Conservation (phyloP, 1,284 basidiomycete species). For the Sutorius eximius region DNA sequence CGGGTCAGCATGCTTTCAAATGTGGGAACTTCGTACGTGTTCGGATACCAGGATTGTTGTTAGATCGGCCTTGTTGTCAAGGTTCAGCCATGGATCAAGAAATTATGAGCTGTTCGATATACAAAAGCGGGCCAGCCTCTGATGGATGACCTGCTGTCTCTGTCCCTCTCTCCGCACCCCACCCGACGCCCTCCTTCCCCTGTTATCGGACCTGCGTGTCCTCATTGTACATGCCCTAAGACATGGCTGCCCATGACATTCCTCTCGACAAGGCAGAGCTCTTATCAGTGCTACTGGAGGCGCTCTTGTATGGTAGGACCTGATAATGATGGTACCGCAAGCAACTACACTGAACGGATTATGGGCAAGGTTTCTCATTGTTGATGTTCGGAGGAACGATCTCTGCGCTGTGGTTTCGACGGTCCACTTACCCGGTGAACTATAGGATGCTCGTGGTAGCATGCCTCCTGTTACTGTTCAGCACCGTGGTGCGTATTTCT, state of each 20-base stretch:
- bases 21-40: background rate
- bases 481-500: conserved; percentile 6
- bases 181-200: background rate
- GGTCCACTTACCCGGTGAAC: background rate
- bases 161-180: background rate
- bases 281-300: background rate
- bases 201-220: background rate
- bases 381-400: background rate
- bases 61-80: background rate
- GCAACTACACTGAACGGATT: background rate
- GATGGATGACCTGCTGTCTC: background rate
- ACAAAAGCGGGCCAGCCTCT: background rate
- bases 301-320: background rate
- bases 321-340: background rate
- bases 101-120: background rate
- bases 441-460: conserved; percentile 1
- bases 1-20: background rate
- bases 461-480: background rate
- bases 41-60: background rate
- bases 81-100: background rate
- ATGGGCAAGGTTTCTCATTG: background rate
- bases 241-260: background rate
- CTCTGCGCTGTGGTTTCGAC: background rate
- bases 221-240: background rate
- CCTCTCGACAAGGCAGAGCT: background rate